Evolutionary conservation across 805 yeast species (phyloP).

Genomic region (Kuraishia borneana): DNA sequence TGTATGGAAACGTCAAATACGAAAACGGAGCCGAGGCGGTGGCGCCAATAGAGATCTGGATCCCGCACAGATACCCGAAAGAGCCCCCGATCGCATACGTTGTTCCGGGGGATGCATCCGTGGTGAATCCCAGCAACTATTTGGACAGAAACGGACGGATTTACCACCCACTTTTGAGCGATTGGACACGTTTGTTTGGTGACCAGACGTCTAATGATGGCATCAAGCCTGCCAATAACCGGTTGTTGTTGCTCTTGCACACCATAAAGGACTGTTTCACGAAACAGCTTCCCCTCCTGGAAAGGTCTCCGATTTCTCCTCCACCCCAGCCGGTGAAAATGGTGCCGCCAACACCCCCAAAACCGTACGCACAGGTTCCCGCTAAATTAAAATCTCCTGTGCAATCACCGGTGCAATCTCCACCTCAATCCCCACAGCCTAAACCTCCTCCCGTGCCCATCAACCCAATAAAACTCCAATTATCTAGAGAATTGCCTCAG

Average conservation of each 20-base stretch:
- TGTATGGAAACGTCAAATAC: slow-evolving; percentile 46
- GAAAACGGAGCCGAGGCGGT: slow-evolving; percentile 19
- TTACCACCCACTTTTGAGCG: slow-evolving; percentile 56
- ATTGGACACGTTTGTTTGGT: slow-evolving; percentile 30
- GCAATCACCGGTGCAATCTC: not conserved
- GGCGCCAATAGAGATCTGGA: slow-evolving; percentile 65
- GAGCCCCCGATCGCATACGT: slow-evolving; percentile 59
- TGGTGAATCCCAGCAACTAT: slow-evolving; percentile 47
- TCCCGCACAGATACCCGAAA: slow-evolving; percentile 64
- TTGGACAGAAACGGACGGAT: slow-evolving; percentile 64
- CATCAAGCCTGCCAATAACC: slow-evolving; percentile 13
- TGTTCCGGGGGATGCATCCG: slow-evolving; percentile 31
- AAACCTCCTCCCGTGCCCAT: slow-evolving; percentile 4
- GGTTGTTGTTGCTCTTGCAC: slow-evolving; percentile 13
- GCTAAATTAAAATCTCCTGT: not conserved
- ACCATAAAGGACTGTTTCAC: slow-evolving; percentile 9
- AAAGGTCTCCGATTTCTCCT: not conserved
- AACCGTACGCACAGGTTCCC: slow-evolving; percentile 10
- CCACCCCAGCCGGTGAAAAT: not conserved
- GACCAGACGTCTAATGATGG: slow-evolving; percentile 12
- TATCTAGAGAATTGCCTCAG: slow-evolving; percentile 4
- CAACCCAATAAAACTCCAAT: slow-evolving; percentile 4
- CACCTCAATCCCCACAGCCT: not conserved
- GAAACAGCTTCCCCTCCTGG: slow-evolving; percentile 6
- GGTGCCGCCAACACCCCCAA: slow-evolving; percentile 17